A percentile compares a stretch with the other conserved stretches of the same genome.
Conservation (phyloP, 352 stramenopile genomes). For the Phytophthora constricta region DNA sequence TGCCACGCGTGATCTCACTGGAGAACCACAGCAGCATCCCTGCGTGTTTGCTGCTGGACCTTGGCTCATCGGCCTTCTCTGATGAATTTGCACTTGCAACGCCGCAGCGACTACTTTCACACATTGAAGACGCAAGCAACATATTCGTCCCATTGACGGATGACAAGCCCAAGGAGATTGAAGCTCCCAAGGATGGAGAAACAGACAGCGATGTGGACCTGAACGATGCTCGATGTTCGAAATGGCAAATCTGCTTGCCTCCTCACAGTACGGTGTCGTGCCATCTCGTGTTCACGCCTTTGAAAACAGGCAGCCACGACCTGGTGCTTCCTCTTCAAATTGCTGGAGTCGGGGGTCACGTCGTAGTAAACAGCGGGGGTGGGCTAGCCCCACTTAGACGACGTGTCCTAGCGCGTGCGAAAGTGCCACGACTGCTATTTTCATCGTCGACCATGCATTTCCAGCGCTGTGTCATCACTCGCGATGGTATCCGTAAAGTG, state of each 20-base stretch:
- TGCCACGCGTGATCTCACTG: constrained; percentile 68
- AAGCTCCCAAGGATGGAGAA: constrained; percentile 10
- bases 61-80: constrained; percentile 44
- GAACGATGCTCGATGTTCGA: constrained; percentile 41
- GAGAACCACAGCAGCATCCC: constrained; percentile 86
- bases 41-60: constrained; percentile 79
- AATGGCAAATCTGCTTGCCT: constrained; percentile 80
- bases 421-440: constrained; percentile 77
- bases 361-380: constrained; percentile 1
- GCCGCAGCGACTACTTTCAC: constrained; percentile 50
- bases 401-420: constrained; percentile 54
- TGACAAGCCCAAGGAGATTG: constrained; percentile 8
- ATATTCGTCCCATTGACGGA: constrained; percentile 73
- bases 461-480: constrained; percentile 82
- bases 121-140: constrained; percentile 79
- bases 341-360: constrained; percentile 42
- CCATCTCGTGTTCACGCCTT: constrained; percentile 80
- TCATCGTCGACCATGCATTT: constrained; percentile 82
- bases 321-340: constrained; percentile 83
- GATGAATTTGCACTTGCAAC: constrained; percentile 76
- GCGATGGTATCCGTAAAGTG: constrained; percentile 85
- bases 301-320: constrained; percentile 45
- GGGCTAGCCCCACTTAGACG: constrained; percentile 42
- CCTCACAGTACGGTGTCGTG: constrained; percentile 72
- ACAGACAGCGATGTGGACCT: neutral